Percentiles rank a stretch among this genome's conserved stretches.
Conservation (phyloP, 2,329 filamentous ascomycete species). For the Cytospora leucostoma region DNA sequence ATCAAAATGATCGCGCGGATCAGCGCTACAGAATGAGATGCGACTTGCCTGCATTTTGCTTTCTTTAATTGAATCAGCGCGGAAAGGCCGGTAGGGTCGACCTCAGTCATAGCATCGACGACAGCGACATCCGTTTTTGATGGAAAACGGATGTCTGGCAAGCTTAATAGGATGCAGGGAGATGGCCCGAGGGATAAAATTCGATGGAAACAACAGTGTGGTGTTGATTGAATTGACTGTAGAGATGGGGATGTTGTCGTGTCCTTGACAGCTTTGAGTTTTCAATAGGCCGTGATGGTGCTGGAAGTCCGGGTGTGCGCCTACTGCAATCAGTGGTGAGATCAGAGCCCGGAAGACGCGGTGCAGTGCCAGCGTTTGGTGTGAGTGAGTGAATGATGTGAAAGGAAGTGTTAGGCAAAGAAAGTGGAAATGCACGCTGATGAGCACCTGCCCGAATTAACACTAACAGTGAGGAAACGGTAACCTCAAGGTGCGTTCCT, state of each 20-base stretch:
- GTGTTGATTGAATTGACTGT: constrained; percentile 38
- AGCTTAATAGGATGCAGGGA: constrained; percentile 39
- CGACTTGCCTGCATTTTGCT: constrained; percentile 61
- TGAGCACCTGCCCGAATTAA: background rate
- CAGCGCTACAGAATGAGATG: constrained; percentile 46
- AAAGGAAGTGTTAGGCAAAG: background rate
- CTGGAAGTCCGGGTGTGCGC: constrained; percentile 14
- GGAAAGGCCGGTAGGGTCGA: constrained; percentile 65
- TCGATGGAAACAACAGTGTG: constrained; percentile 42
- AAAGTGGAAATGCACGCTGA: too few species aligned
- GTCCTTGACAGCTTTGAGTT: constrained; percentile 25
- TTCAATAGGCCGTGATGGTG: constrained; percentile 23
- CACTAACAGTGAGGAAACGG: background rate
- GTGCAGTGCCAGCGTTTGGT: too few species aligned
- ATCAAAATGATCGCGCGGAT: constrained; percentile 53
- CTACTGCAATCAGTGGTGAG: constrained; percentile 14
- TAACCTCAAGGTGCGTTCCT: background rate
- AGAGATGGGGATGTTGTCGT: constrained; percentile 22
- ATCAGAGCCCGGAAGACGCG: constrained; percentile 4
- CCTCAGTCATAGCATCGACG: constrained; percentile 71
- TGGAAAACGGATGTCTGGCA: constrained; percentile 57
- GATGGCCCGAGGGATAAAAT: constrained; percentile 36
- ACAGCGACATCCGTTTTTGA: constrained; percentile 69
- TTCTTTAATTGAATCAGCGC: constrained; percentile 67
- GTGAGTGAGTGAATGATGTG: background rate